Evolutionary conservation across 768 basidiomycete species (phyloP), one percentile per base, ranked within the genome.

Genomic region (Paxillus ammoniavirescens): DNA sequence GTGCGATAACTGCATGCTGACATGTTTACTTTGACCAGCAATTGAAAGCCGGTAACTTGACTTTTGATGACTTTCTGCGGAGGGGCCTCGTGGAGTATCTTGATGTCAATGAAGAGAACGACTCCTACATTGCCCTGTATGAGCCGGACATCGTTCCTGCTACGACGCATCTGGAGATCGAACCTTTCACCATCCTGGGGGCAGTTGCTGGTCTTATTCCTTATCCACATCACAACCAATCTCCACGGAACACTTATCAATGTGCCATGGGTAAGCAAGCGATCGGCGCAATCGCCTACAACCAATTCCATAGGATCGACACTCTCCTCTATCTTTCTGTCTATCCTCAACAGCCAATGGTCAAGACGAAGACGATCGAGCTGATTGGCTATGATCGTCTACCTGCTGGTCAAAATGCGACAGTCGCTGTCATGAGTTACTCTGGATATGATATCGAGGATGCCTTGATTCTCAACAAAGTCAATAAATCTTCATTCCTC

Each of bases 191-290:
- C 2, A 77, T 99, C 55, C 83, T 99, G 12, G 97, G 97, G 13
- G 97, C 94, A 36, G 97, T 99, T 45, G 97, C 97, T 4, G 97
- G 97, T 43, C 82, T 99, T 26, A 99, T 99, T 65, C 97, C 97
- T 12, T 99, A 99, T 67, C 97, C 97, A 2, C 97, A 99, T 68
- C 97, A 99, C 70, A 99, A 99, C 65, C 97, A 99, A 66, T 98
- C 97, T 5, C 97, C 97, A 3, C 89, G 97, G 50, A 99, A 99
- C 65, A 99, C 97, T 9, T 99, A 99, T 69, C 96, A 99, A 75
- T 99, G 96, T 65, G 96, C 96, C 51, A 99, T 99, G 96, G 96
- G 97, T 50, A 99, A 99, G 76, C 97, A 99, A 77, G 96, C 97
- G 2, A 99, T 99, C 58, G 97, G 97, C 18, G 95, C 95, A 12